Percentiles rank a stretch among this genome's conserved stretches.
phyloP scores from a whole-genome alignment of 106 monocot genomes.

The Chionographis japonica region DNA sequence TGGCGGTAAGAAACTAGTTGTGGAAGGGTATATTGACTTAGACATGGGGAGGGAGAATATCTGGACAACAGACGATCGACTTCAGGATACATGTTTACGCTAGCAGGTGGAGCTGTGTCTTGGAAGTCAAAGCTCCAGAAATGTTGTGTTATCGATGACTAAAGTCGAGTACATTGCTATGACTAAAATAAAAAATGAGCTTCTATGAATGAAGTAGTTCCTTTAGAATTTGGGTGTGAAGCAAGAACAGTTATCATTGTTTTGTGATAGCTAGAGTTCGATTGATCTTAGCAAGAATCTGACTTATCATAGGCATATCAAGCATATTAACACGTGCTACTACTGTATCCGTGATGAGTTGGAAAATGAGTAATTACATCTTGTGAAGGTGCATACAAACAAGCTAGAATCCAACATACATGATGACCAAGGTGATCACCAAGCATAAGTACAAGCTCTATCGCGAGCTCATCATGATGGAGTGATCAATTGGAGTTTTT shows the following conservation, averaged over 20 bases:
- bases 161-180: slow-evolving; percentile 8
- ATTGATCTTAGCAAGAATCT: not conserved
- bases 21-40: too few species aligned
- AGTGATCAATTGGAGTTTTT: too few species aligned
- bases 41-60: not conserved
- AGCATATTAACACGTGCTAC: slow-evolving; percentile 15
- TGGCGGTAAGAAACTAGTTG: too few species aligned
- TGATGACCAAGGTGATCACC: not conserved
- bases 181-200: not conserved
- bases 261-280: slow-evolving; percentile 12
- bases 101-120: not conserved
- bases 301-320: not conserved
- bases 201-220: not conserved
- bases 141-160: not conserved
- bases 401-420: not conserved
- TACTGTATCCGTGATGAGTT: not conserved
- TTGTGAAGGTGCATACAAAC: not conserved
- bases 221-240: slow-evolving; percentile 2
- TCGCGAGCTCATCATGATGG: too few species aligned
- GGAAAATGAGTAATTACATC: not conserved
- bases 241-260: not conserved
- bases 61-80: not conserved
- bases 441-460: not conserved
- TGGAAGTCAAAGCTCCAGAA: not conserved
- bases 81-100: not conserved